These are phyloP conservation scores for Dendrocalamus latiflorus DNA, from an alignment of 202 grass and related monocot genomes.

Conservation along the genomic window DNA sequence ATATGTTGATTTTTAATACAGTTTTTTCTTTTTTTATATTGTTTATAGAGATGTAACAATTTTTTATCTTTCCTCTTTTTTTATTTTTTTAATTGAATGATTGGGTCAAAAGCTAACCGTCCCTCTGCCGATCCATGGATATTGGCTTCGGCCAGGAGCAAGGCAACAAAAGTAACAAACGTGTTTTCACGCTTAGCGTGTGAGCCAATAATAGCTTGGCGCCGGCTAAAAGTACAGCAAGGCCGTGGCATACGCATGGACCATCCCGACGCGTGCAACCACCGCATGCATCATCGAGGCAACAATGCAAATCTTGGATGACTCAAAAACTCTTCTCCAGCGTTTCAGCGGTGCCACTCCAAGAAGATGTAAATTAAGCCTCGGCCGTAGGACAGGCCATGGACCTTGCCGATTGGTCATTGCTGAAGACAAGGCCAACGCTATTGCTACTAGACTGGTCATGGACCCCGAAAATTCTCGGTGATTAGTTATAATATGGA, in stretches of 20 bases:
- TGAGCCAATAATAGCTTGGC: too few species aligned
- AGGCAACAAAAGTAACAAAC: conserved; percentile 34
- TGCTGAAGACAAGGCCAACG: neutral
- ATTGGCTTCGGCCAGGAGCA: conserved; percentile 36
- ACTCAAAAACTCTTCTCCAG: conserved; percentile 3
- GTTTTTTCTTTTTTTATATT: too few species aligned
- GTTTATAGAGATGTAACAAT: too few species aligned
- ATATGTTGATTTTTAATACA: too few species aligned
- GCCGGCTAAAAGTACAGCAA: too few species aligned
- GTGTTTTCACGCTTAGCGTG: neutral
- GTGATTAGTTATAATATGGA: neutral
- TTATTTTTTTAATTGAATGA: too few species aligned
- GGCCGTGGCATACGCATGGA: too few species aligned
- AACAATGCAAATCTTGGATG: conserved; percentile 10
- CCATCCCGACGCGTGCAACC: conserved; percentile 27
- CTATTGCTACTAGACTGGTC: conserved; percentile 10
- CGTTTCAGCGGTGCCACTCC: neutral
- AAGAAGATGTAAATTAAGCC: neutral
- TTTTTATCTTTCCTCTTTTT: too few species aligned
- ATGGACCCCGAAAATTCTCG: conserved; percentile 18
- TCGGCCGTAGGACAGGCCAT: neutral
- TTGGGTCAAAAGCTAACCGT: too few species aligned
- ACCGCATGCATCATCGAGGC: conserved; percentile 23
- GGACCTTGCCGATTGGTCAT: conserved; percentile 37
- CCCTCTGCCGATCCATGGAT: too few species aligned